These are phyloP conservation scores for Xylariomycetidae sp. DNA, from an alignment of 2,329 filamentous ascomycete genomes.

Conservation along the genomic window DNA sequence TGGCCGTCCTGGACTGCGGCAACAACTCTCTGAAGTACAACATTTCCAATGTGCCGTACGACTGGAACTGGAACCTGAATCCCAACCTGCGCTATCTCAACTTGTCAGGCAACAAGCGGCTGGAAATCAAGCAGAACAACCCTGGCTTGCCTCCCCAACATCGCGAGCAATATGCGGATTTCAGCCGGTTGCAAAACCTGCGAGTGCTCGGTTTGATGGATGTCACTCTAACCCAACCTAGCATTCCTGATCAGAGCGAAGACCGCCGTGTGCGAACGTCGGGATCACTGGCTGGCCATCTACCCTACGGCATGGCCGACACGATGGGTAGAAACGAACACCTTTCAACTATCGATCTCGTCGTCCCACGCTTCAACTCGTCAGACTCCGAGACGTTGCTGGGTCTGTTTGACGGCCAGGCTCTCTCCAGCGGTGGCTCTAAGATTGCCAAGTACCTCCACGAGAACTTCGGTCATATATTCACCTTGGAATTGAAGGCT, in stretches of 20 bases:
- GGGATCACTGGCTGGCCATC: conserved; percentile 81
- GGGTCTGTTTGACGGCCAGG: conserved; percentile 93
- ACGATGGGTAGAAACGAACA: conserved; percentile 90
- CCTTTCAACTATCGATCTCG: conserved; percentile 89
- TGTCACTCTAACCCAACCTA: conserved; percentile 88
- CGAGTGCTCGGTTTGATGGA: conserved; percentile 94
- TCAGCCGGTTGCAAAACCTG: conserved; percentile 76
- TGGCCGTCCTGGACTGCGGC: conserved; percentile 87
- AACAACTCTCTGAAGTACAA: conserved; percentile 98
- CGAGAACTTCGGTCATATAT: conserved; percentile 86
- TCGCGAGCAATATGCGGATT: conserved; percentile 76
- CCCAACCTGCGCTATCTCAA: conserved; percentile 92
- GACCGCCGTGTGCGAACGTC: conserved; percentile 95
- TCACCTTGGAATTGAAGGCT: conserved; percentile 73
- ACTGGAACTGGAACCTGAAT: conserved; percentile 99
- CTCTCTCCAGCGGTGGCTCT: conserved; percentile 81
- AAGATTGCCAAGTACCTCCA: conserved; percentile 96
- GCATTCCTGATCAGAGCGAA: conserved; percentile 90
- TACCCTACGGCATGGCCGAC: conserved; percentile 97
- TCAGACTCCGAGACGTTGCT: conserved; percentile 85
- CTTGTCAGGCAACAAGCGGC: conserved; percentile 88
- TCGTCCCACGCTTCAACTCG: conserved; percentile 85
- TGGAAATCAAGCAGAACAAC: conserved; percentile 75
- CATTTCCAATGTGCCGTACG: conserved; percentile 96
- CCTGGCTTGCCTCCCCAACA: conserved; percentile 48